Base-by-base conservation (phyloP, 78 protist genomes). In the Monocercomonoides exilis region DNA sequence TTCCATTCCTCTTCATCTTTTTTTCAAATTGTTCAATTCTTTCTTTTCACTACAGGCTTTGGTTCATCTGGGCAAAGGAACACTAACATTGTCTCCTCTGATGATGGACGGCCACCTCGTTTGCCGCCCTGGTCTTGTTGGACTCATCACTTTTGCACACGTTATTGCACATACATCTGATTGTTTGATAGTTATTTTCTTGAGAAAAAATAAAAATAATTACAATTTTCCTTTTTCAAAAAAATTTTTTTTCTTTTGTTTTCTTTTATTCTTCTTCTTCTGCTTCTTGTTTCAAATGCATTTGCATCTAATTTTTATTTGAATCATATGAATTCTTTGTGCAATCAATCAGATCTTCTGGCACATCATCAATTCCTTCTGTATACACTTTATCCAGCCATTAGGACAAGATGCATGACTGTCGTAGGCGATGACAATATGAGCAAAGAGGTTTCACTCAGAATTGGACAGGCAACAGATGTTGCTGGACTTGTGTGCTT, bases 61-160 rank as follows among this genome's bases (percentile, higher is more conserved):
- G 34, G 77, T 94, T 33, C 94, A 94, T 92, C 63, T 95, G 82
- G 99, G 99, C 91, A 98, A 98, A 88, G 99, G 99, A 45, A 93
- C 94, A 29, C 80, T 96, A 82, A 89, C 95, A 64, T 85, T 96
- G 77, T 34, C 80, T 35, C 97, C 96, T 43, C 89, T 82, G 85
- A 95, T 94, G 88, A 54, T 91, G 21, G 99, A 96, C 84, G 87
- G 97, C 79, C 0, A 87, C 6, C 43, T 96, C 34, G 35, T 96
- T 86, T 88, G 92, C 29, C 90, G 85, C 36, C 91, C 84, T n/a
- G 95, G 92, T 33, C 84, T 94, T 0, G 94, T 34, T 45, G 80
- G 86, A 5, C 54, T 84, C 77, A 21, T 84, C 70, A 11, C 21
- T 21, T 54, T 54, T 21, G 11, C 70, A 11, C 11, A 54, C 70